Evolutionary conservation across 257 asterid genomes (phyloP), one percentile per base, ranked within the genome.

Genomic region (Rauvolfia tetraphylla): DNA sequence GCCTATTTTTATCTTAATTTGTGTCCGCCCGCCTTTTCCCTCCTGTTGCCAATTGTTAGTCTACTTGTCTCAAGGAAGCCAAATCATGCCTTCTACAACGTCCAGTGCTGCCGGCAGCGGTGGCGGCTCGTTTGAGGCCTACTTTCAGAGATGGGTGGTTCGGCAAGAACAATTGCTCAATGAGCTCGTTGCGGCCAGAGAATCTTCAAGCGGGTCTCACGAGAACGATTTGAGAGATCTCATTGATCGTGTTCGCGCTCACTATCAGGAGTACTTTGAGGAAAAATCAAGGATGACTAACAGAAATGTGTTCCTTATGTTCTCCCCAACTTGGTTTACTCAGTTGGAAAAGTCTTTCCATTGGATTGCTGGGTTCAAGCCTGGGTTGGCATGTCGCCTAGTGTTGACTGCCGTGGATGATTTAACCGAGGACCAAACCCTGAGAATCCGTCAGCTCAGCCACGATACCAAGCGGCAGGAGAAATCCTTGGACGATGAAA

Each of bases 301-400:
- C 10, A 74, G 72, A 17, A 85, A 88, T 27, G 86, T 81, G 4
- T 83, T 87, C 11, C 73, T 78, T 3, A 49, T 83, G 78, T 72
- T 88, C 5, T 85, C 90, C 1, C 87, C 91, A 42, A 75, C 89
- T 17, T 90, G 96, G 93, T 84, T 88, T 17, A 83, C 80, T 42
- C 79, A 89, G 4, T 70, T 90, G 59, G 96, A 90, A 77, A 84
- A 81, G 10, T 65, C 86, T 5, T 59, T 81, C 51, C 84, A 87
- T 1, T 90, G 96, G 96, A 61, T 85, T 12, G 81, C 89, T 0
- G 93, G 93, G 15, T 88, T 85, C 79, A 51, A 88, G 18, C 91
- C 93, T 31, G 84, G 88, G 0, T 48, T 85, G 25, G 86, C 85
- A 0, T 83, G 85, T 61, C 77, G 80, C 2, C 48, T 87, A 41